Percentiles rank a stretch among this genome's conserved stretches.
Conservation (phyloP, 2,329 filamentous ascomycete species). For the Ophiostoma perfectum region DNA sequence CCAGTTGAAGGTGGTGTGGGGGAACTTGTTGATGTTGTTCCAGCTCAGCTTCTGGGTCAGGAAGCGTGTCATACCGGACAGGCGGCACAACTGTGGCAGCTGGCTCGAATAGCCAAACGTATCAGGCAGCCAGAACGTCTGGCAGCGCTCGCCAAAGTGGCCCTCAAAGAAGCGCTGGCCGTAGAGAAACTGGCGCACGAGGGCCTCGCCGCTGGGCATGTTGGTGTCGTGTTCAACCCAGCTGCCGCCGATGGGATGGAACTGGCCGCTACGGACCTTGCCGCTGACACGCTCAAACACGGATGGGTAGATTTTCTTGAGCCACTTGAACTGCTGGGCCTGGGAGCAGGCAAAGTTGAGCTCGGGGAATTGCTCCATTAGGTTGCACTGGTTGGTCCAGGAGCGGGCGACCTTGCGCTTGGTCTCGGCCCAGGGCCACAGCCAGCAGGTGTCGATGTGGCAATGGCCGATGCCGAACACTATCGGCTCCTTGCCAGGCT, state of each 20-base stretch:
- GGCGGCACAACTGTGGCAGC: slow-evolving; percentile 83
- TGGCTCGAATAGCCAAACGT: slow-evolving; percentile 97
- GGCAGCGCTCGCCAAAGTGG: slow-evolving; percentile 80
- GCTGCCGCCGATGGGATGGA: slow-evolving; percentile 92
- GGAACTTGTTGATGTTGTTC: slow-evolving; percentile 99
- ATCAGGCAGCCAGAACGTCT: slow-evolving; percentile 95
- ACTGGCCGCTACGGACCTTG: slow-evolving; percentile 84
- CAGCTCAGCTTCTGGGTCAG: slow-evolving; percentile 98
- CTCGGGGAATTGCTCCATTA: slow-evolving; percentile 93
- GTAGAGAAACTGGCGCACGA: slow-evolving; percentile 90
- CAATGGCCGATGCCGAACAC: slow-evolving; percentile 92
- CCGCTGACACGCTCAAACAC: slow-evolving; percentile 85
- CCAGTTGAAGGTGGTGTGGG: slow-evolving; percentile 99
- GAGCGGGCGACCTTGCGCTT: slow-evolving; percentile 93
- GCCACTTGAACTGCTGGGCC: slow-evolving; percentile 97
- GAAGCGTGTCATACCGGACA: slow-evolving; percentile 95
- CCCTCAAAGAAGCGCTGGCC: slow-evolving; percentile 93
- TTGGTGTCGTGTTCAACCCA: slow-evolving; percentile 99
- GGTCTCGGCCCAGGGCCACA: slow-evolving; percentile 97
- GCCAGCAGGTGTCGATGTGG: slow-evolving; percentile 97
- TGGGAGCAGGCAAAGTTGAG: slow-evolving; percentile 88
- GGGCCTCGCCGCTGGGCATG: slow-evolving; percentile 88
- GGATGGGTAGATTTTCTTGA: slow-evolving; percentile 81
- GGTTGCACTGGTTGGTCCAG: slow-evolving; percentile 93
- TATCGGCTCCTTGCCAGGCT: slow-evolving; percentile 63